Evolutionary conservation across 169 alveolate species (phyloP).

Genomic region (Plasmodium billcollinsi): DNA sequence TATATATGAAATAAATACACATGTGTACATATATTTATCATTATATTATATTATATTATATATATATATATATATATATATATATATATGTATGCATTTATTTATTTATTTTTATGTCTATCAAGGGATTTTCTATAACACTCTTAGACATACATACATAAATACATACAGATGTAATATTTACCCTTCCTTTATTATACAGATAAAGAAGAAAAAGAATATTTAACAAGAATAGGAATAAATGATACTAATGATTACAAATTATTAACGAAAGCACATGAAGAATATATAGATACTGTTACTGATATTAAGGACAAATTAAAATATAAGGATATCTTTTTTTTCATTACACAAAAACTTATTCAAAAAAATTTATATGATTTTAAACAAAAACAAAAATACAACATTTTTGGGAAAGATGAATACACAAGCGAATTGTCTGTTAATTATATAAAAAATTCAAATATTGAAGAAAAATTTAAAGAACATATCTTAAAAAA

Average conservation of each 20-base stretch:
- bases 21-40: background rate
- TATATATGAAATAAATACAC: background rate
- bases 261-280: slow-evolving; percentile 62
- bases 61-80: slow-evolving; percentile 4
- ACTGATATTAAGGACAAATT: slow-evolving; percentile 70
- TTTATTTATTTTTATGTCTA: too few species aligned
- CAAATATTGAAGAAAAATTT: slow-evolving; percentile 69
- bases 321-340: slow-evolving; percentile 74
- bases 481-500: slow-evolving; percentile 65
- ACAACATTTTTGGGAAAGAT: slow-evolving; percentile 47
- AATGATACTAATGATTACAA: slow-evolving; percentile 53
- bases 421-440: slow-evolving; percentile 75
- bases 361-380: slow-evolving; percentile 68
- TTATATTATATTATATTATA: background rate
- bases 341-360: slow-evolving; percentile 72
- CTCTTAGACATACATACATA: background rate
- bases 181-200: slow-evolving; percentile 15
- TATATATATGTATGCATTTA: background rate
- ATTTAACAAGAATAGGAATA: slow-evolving; percentile 39
- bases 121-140: background rate
- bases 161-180: background rate
- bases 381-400: slow-evolving; percentile 61
- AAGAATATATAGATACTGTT: slow-evolving; percentile 34
- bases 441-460: slow-evolving; percentile 61
- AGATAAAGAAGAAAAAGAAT: slow-evolving; percentile 69